Percentiles rank a stretch among this genome's conserved stretches.
Conservation (phyloP, 225 moss, liverwort and hornwort genomes). For the Sphagnum contortum region DNA sequence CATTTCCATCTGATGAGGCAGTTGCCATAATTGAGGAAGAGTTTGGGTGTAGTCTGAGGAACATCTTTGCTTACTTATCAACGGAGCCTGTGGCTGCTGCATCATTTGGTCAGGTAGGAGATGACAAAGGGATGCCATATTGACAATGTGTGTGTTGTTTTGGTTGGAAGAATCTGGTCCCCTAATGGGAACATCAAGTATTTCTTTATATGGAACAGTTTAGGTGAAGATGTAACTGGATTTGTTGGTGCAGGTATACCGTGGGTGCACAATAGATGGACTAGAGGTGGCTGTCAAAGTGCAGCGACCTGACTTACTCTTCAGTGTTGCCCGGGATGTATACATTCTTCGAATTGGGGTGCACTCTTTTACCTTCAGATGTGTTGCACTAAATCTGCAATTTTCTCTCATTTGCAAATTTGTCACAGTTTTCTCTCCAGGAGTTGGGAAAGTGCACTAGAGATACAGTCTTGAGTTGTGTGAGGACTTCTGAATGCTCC, state of each 20-base stretch:
- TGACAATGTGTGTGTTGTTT: too few relatives aligned
- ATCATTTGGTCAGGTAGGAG: constrained; percentile 88
- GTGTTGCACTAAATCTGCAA: too few relatives aligned
- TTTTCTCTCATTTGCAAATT: too few relatives aligned
- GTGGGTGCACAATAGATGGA: constrained; percentile 60
- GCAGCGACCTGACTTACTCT: constrained; percentile 87
- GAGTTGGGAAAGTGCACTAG: too few relatives aligned
- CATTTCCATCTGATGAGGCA: constrained; percentile 74
- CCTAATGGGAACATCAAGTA: too few relatives aligned
- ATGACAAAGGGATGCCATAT: neutral
- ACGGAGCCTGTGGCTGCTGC: constrained; percentile 84
- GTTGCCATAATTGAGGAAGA: constrained; percentile 72
- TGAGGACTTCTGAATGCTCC: too few relatives aligned
- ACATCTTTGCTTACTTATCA: constrained; percentile 60
- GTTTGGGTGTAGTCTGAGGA: constrained; percentile 38
- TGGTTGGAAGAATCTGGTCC: too few relatives aligned
- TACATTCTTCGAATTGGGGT: constrained; percentile 92
- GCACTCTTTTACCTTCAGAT: neutral
- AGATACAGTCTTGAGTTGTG: too few relatives aligned
- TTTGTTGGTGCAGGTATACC: constrained; percentile 59
- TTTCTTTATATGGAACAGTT: too few relatives aligned
- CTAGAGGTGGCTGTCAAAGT: constrained; percentile 95
- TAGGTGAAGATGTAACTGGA: neutral
- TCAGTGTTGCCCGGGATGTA: constrained; percentile 76
- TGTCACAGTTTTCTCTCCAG: too few relatives aligned